phyloP scores from a whole-genome alignment of 2,329 filamentous ascomycete species.

The Corniculantispora saksenae region DNA sequence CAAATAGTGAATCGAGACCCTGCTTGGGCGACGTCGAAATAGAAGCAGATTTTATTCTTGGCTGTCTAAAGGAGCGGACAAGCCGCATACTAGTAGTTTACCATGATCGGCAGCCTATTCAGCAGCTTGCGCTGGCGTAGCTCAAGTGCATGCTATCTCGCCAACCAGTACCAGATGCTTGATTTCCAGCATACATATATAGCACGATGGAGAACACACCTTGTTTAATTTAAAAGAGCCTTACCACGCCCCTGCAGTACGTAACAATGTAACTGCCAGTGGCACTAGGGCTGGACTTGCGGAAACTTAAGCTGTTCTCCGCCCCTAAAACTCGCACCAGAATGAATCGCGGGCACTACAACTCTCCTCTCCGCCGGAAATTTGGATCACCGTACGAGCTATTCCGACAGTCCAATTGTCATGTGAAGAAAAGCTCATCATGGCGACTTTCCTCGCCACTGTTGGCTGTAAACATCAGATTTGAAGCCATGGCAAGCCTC shows the following conservation, averaged over 20 bases:
- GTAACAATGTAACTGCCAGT: not conserved
- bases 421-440: conserved; percentile 1
- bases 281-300: not conserved
- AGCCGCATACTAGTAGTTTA: not conserved
- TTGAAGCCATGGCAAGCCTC: not conserved
- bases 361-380: conserved; percentile 3
- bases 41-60: not conserved
- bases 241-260: not conserved
- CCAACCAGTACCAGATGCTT: not conserved
- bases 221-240: not conserved
- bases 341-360: not conserved
- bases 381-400: not conserved
- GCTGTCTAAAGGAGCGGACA: not conserved
- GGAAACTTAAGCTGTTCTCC: not conserved
- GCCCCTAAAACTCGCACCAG: conserved; percentile 2
- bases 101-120: not conserved
- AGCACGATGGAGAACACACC: not conserved
- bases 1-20: not conserved
- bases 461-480: not conserved
- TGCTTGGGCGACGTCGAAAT: not conserved
- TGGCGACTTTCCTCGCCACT: not conserved
- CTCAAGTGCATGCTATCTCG: not conserved
- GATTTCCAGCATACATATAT: not conserved
- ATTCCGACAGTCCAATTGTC: not conserved
- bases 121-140: not conserved